These are phyloP conservation scores for Fraxinus ornus DNA, from an alignment of 305 asterid genomes.

Conservation along the genomic window DNA sequence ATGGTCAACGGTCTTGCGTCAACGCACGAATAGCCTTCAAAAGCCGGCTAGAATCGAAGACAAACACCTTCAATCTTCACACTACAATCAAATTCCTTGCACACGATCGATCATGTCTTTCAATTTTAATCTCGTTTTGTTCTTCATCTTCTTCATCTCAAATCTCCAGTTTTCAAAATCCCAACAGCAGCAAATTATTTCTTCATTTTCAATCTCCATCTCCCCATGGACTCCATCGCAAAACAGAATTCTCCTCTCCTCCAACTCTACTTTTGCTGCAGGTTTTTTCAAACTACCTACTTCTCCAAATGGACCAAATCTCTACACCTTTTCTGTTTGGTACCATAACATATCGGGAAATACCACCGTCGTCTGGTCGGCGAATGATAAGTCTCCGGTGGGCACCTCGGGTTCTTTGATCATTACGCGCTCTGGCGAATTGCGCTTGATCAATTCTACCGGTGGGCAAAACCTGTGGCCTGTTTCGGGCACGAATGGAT, in stretches of 20 bases:
- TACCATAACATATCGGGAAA: conserved; percentile 34
- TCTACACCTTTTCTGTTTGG: conserved; percentile 70
- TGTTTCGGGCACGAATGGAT: conserved; percentile 25
- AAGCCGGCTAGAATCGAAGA: background rate
- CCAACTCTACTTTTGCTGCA: conserved; percentile 65
- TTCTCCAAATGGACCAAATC: conserved; percentile 25
- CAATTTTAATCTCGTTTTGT: background rate
- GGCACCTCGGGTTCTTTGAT: conserved; percentile 46
- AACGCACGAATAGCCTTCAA: conserved; percentile 1
- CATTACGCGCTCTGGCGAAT: conserved; percentile 54
- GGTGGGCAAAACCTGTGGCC: conserved; percentile 53
- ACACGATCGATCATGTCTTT: conserved; percentile 5
- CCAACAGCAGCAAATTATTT: conserved; percentile 33
- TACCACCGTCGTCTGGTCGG: conserved; percentile 59
- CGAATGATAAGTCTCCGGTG: conserved; percentile 43
- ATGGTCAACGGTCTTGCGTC: conserved; percentile 23
- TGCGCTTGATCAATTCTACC: conserved; percentile 39
- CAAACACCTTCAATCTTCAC: background rate
- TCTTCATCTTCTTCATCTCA: conserved; percentile 33
- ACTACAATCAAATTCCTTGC: background rate
- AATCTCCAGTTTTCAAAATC: conserved; percentile 32
- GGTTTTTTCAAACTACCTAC: conserved; percentile 48
- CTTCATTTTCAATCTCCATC: conserved; percentile 42
- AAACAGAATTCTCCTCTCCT: conserved; percentile 55
- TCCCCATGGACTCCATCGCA: conserved; percentile 65